Conservation (phyloP, 1,284 basidiomycete genomes). For the Trichosporon asahii region DNA sequence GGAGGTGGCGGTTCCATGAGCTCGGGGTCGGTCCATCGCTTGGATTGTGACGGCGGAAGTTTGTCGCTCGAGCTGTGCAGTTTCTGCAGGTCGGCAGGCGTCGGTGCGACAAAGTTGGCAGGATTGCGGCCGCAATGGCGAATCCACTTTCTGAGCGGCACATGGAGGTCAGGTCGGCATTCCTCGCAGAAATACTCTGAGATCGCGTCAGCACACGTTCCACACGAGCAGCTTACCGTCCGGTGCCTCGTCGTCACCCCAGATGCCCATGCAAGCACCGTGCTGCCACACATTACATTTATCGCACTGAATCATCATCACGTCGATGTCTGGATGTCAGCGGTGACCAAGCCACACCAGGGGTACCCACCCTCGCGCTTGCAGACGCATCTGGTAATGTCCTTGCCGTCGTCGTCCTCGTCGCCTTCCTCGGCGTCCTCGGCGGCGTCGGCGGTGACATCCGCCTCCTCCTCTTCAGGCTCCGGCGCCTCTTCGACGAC, state of each 20-base stretch:
- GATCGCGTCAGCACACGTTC: constrained; percentile 12
- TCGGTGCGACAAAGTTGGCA: constrained; percentile 43
- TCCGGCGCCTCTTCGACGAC: constrained; percentile 18
- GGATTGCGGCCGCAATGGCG: constrained; percentile 39
- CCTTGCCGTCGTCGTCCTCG: constrained; percentile 66
- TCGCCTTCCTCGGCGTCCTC: constrained; percentile 54
- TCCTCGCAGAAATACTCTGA: constrained; percentile 80
- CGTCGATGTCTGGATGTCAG: constrained; percentile 60
- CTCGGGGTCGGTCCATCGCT: constrained; percentile 42
- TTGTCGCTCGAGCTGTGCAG: constrained; percentile 37
- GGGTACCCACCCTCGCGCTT: constrained; percentile 70
- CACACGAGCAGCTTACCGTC: constrained; percentile 60
- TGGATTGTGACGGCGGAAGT: constrained; percentile 49
- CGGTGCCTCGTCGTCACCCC: constrained; percentile 74
- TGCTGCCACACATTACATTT: constrained; percentile 98
- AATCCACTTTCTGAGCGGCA: constrained; percentile 67
- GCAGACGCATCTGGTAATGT: constrained; percentile 91
- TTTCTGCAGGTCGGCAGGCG: constrained; percentile 40
- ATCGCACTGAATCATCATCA: constrained; percentile 95
- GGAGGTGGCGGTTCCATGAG: constrained; percentile 19
- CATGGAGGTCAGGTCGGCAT: constrained; percentile 83
- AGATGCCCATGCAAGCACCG: constrained; percentile 91
- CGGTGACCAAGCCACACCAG: neutral
- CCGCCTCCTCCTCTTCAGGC: constrained; percentile 49
- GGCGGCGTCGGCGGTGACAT: constrained; percentile 58